Evolutionary conservation across 1,284 basidiomycete genomes (phyloP).

Genomic region (Trichosporon sp.): DNA sequence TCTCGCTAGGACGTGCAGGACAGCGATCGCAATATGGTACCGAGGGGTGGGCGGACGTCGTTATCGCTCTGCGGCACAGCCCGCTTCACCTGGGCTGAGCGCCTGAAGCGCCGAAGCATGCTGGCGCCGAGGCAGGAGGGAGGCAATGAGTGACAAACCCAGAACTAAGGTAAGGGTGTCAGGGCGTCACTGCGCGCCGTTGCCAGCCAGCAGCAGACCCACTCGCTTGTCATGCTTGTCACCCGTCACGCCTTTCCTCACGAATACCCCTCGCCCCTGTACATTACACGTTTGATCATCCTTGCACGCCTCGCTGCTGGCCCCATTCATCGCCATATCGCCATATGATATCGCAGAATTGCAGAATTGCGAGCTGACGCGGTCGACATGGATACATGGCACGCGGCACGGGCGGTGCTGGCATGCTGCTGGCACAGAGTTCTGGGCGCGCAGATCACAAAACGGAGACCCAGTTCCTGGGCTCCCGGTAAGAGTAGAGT

Average conservation of each 20-base stretch:
- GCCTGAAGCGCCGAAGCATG: neutral
- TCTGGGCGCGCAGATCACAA: neutral
- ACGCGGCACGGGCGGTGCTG: neutral
- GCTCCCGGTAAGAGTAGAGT: neutral
- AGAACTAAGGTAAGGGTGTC: neutral
- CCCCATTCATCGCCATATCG: no score
- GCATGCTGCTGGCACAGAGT: neutral
- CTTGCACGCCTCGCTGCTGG: neutral
- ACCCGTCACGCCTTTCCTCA: neutral
- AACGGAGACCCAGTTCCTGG: neutral
- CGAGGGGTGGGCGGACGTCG: neutral
- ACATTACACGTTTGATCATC: conserved; percentile 1
- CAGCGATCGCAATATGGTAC: no score
- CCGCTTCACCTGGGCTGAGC: no score
- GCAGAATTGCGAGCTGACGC: neutral
- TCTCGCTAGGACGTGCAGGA: no score
- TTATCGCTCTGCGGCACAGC: neutral
- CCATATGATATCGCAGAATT: no score
- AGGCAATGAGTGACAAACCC: neutral
- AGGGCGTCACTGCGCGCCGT: neutral
- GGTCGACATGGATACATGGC: neutral
- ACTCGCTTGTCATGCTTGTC: neutral
- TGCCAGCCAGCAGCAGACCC: neutral
- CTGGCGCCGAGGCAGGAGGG: neutral
- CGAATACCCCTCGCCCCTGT: neutral